Conservation (phyloP, 257 asterid genomes). For the Penstemon barbatus region DNA sequence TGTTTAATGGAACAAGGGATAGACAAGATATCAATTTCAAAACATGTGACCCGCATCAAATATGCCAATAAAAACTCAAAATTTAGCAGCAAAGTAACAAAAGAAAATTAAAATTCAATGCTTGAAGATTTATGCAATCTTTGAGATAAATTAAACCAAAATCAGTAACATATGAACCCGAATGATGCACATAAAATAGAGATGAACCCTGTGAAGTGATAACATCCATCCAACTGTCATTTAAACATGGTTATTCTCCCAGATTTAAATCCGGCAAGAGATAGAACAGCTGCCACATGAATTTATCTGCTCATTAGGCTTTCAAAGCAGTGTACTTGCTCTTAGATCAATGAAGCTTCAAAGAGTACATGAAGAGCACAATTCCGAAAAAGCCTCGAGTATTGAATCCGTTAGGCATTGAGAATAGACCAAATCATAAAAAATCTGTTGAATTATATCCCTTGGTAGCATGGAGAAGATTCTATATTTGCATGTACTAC, state of each 20-base stretch:
- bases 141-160: slow-evolving; percentile 61
- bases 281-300: not conserved
- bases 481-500: slow-evolving; percentile 69
- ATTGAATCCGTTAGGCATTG: slow-evolving; percentile 53
- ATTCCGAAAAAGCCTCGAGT: slow-evolving; percentile 86
- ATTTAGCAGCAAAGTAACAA: too few relatives aligned
- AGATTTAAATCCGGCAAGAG: slow-evolving; percentile 76
- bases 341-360: slow-evolving; percentile 12
- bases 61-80: too few relatives aligned
- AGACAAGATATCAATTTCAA: not conserved
- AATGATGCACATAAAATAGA: slow-evolving; percentile 76
- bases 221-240: slow-evolving; percentile 81
- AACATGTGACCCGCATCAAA: not conserved
- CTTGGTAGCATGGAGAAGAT: slow-evolving; percentile 80
- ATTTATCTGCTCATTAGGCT: not conserved
- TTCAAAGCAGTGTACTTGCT: slow-evolving; percentile 12
- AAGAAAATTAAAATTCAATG: slow-evolving; percentile 52
- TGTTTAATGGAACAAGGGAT: too few relatives aligned
- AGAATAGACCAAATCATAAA: slow-evolving; percentile 77
- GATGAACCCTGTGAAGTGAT: slow-evolving; percentile 85
- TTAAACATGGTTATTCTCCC: slow-evolving; percentile 78
- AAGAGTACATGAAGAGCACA: slow-evolving; percentile 89
- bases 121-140: slow-evolving; percentile 69
- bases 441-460: slow-evolving; percentile 88
- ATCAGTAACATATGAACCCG: slow-evolving; percentile 80